These are phyloP conservation scores for Neoarthrinium moseri DNA, from an alignment of 2,329 filamentous ascomycete genomes.

Conservation along the genomic window DNA sequence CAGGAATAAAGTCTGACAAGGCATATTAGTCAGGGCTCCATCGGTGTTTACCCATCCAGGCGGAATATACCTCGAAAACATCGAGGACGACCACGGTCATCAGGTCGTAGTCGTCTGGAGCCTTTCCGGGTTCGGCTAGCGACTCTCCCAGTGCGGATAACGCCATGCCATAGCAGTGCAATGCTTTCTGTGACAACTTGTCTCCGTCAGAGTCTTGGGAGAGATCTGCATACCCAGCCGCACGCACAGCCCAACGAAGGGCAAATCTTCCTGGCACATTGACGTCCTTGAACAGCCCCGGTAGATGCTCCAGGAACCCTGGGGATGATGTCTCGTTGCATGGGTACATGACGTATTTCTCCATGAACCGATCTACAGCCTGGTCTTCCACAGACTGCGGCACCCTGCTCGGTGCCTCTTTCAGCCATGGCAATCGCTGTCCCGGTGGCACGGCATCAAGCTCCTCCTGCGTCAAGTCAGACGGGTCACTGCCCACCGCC, in stretches of 20 bases:
- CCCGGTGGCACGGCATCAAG: background rate
- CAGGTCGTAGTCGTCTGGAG: conserved; percentile 36
- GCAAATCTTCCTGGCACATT: conserved; percentile 34
- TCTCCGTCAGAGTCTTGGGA: conserved; percentile 22
- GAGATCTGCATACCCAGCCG: conserved; percentile 32
- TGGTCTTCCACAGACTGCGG: conserved; percentile 24
- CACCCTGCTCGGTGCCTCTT: conserved; percentile 8
- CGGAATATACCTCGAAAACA: conserved; percentile 33
- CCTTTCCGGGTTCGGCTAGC: conserved; percentile 26
- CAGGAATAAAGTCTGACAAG: conserved; percentile 30
- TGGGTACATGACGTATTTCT: conserved; percentile 37
- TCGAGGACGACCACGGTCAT: conserved; percentile 39
- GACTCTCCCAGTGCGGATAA: conserved; percentile 31
- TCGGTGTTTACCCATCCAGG: background rate
- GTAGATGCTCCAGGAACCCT: conserved; percentile 35
- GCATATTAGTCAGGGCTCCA: background rate
- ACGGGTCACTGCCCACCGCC: background rate
- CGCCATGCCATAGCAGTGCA: conserved; percentile 34
- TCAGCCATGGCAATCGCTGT: conserved; percentile 22
- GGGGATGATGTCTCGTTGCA: conserved; percentile 32
- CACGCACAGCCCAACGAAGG: conserved; percentile 36
- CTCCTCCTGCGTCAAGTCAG: background rate
- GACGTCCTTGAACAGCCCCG: conserved; percentile 33
- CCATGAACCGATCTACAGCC: conserved; percentile 31
- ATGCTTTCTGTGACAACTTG: conserved; percentile 22